These are phyloP conservation scores for Echria macrotheca DNA, from an alignment of 495 filamentous ascomycete genomes.

Conservation along the genomic window DNA sequence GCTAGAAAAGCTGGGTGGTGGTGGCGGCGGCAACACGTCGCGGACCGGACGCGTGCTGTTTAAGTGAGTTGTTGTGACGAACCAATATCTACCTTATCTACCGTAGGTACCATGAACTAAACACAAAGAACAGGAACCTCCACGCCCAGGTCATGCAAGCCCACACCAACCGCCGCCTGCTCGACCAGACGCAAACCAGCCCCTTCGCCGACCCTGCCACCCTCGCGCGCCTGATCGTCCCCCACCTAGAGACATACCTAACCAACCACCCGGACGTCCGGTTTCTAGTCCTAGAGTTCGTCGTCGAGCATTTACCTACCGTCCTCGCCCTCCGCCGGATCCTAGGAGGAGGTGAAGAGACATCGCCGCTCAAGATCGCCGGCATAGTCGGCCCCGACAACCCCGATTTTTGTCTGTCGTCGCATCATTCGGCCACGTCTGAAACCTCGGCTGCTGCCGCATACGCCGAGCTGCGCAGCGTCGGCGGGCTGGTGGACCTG, in stretches of 20 bases:
- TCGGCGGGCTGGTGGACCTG: conserved; percentile 8
- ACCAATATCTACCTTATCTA: neutral
- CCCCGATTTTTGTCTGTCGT: conserved; percentile 4
- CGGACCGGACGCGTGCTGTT: conserved; percentile 39
- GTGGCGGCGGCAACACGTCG: conserved; percentile 25
- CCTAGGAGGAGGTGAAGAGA: conserved; percentile 37
- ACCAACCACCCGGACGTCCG: conserved; percentile 31
- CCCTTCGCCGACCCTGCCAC: conserved; percentile 39
- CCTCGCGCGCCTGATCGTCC: conserved; percentile 40
- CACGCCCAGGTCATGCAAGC: conserved; percentile 46
- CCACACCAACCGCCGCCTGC: conserved; percentile 39
- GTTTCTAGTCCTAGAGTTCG: conserved; percentile 44
- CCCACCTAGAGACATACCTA: conserved; percentile 42
- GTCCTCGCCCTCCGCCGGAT: conserved; percentile 38
- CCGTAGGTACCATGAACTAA: too few species aligned
- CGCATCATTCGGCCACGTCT: conserved; percentile 1
- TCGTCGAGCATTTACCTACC: conserved; percentile 40
- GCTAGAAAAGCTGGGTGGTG: conserved; percentile 39
- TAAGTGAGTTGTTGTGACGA: conserved; percentile 25
- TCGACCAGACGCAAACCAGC: conserved; percentile 40
- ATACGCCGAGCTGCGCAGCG: conserved; percentile 4
- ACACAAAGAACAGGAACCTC: conserved; percentile 30
- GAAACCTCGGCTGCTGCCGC: neutral
- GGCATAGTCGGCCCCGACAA: conserved; percentile 34
- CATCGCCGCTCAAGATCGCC: conserved; percentile 40